Conservation (phyloP, 2,329 filamentous ascomycete species). For the Fusarium keratoplasticum region DNA sequence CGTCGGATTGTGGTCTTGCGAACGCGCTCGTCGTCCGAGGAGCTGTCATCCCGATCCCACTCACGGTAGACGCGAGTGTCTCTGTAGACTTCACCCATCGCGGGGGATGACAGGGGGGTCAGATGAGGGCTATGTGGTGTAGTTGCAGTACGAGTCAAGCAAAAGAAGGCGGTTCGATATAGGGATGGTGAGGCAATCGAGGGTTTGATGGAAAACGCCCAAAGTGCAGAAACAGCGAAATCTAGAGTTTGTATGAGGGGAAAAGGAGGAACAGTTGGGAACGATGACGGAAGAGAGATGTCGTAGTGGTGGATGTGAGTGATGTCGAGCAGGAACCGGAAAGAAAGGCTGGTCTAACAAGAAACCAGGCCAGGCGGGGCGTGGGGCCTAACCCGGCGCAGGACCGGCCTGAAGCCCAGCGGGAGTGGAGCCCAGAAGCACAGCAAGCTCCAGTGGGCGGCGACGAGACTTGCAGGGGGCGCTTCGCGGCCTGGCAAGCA, state of each 20-base stretch:
- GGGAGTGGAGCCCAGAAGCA: slow-evolving; percentile 30
- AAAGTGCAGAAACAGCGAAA: slow-evolving; percentile 34
- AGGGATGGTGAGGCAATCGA: background rate
- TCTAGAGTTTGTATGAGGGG: slow-evolving; percentile 31
- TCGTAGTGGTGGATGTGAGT: slow-evolving; percentile 13
- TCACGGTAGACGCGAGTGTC: slow-evolving; percentile 51
- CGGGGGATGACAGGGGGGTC: slow-evolving; percentile 38
- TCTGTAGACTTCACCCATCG: slow-evolving; percentile 51
- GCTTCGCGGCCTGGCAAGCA: slow-evolving; percentile 9
- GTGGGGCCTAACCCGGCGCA: slow-evolving; percentile 4
- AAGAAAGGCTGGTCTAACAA: slow-evolving; percentile 25
- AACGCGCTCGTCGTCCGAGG: slow-evolving; percentile 59
- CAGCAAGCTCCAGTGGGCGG: slow-evolving; percentile 15
- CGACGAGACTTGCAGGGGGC: background rate
- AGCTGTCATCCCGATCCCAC: slow-evolving; percentile 46
- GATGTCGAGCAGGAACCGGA: slow-evolving; percentile 21
- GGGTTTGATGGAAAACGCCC: slow-evolving; percentile 26
- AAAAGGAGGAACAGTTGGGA: slow-evolving; percentile 32
- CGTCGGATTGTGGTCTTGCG: slow-evolving; percentile 62
- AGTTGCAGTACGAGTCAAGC: slow-evolving; percentile 20
- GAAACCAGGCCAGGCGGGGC: slow-evolving; percentile 8
- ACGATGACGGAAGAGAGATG: slow-evolving; percentile 43
- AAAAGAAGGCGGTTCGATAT: background rate
- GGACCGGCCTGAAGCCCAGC: slow-evolving; percentile 4
- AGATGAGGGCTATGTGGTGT: slow-evolving; percentile 22